A percentile compares a stretch with the other conserved stretches of the same genome.
phyloP scores from a whole-genome alignment of 106 monocot genomes.

The Acorus calamus region DNA sequence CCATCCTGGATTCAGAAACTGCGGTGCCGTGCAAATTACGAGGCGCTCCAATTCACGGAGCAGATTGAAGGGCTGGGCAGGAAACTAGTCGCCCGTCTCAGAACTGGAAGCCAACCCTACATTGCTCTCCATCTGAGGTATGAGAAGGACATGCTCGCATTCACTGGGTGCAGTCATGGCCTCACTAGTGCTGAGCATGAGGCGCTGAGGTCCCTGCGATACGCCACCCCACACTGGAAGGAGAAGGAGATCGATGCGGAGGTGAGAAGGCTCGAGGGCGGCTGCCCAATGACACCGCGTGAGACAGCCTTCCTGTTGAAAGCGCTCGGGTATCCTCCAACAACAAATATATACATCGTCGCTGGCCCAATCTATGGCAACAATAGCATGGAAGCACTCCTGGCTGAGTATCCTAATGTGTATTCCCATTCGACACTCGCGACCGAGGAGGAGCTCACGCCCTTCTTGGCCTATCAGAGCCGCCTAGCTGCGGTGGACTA shows the following conservation, averaged over 20 bases:
- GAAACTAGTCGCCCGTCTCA: constrained; percentile 4
- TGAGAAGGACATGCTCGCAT: constrained; percentile 64
- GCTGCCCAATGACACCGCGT: constrained; percentile 50
- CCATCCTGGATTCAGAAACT: constrained; percentile 71
- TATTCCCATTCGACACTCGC: constrained; percentile 22
- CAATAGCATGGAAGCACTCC: too few species aligned
- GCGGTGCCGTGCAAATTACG: constrained; percentile 79
- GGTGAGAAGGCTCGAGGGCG: constrained; percentile 30
- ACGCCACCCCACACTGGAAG: constrained; percentile 43
- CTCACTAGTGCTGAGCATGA: constrained; percentile 24
- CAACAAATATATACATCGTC: constrained; percentile 28
- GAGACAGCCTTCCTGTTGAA: constrained; percentile 38
- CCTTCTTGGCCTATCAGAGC: constrained; percentile 30
- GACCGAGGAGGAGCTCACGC: constrained; percentile 25
- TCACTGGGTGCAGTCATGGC: constrained; percentile 44
- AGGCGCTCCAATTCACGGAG: constrained; percentile 55
- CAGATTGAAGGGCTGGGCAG: constrained; percentile 51
- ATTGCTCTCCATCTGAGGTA: constrained; percentile 87
- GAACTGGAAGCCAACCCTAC: constrained; percentile 29
- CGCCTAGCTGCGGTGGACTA: constrained; percentile 44
- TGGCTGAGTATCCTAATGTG: too few species aligned
- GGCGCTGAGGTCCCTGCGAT: constrained; percentile 26
- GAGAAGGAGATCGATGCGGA: constrained; percentile 41
- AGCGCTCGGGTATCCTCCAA: constrained; percentile 45
- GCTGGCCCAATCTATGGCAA: constrained; percentile 28